Conservation (phyloP, 78 protist genomes). For the Planoprotostelium fungivorum region DNA sequence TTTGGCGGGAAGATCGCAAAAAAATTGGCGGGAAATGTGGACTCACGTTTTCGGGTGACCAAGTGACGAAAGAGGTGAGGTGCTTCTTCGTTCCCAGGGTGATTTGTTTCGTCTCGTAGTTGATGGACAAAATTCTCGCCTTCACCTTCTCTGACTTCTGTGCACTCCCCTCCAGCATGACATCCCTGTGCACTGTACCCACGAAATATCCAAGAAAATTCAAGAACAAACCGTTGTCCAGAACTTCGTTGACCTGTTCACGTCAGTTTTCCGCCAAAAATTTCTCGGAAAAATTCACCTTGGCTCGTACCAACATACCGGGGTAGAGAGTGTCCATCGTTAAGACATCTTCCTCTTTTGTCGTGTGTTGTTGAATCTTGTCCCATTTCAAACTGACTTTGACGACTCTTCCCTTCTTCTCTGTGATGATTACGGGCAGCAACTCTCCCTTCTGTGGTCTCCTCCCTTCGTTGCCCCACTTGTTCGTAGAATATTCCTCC, state of each 20-base stretch:
- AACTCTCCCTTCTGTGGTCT: too few species aligned
- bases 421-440: background rate
- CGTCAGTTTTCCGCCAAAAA: too few species aligned
- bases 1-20: too few species aligned
- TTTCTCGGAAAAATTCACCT: background rate
- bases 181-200: background rate
- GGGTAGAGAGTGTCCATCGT: background rate
- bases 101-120: too few species aligned
- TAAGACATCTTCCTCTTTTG: background rate
- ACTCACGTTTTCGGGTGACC: too few species aligned
- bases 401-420: background rate
- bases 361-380: too few species aligned
- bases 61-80: too few species aligned
- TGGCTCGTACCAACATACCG: background rate
- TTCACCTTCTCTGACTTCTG: background rate
- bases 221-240: too few species aligned
- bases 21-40: too few species aligned
- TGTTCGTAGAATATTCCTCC: background rate
- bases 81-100: too few species aligned
- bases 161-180: background rate
- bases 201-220: too few species aligned
- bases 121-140: background rate
- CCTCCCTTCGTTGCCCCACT: background rate
- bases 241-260: too few species aligned
- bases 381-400: background rate